These are phyloP conservation scores for Colletotrichum nymphaeae DNA, from an alignment of 2,329 filamentous ascomycete genomes.

Conservation along the genomic window DNA sequence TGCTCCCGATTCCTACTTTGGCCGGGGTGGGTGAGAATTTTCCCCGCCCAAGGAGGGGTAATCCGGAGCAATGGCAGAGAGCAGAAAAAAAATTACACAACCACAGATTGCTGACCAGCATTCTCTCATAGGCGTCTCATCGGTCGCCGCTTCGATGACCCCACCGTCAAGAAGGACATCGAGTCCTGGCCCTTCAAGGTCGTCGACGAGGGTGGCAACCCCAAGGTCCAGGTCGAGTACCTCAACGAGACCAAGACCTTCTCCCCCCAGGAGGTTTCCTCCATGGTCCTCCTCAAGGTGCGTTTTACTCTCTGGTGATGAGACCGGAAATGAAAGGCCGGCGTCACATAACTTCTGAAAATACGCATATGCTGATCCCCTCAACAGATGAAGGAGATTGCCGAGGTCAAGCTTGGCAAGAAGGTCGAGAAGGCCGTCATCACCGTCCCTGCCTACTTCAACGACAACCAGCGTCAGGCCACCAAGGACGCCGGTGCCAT, in stretches of 20 bases:
- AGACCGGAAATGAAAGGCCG: not conserved
- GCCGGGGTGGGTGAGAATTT: not conserved
- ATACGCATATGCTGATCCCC: constrained; percentile 19
- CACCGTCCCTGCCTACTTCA: constrained; percentile 99
- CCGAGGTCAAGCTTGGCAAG: constrained; percentile 97
- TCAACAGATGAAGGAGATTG: constrained; percentile 96
- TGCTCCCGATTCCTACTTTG: not conserved
- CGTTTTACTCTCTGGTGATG: constrained; percentile 36
- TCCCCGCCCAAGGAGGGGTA: constrained; percentile 32
- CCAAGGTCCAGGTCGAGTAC: constrained; percentile 95
- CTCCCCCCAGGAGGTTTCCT: constrained; percentile 98
- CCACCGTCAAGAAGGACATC: constrained; percentile 98
- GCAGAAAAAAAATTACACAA: constrained; percentile 1
- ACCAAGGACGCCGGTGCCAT: constrained; percentile 99
- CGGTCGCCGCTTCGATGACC: constrained; percentile 93
- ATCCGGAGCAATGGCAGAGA: not conserved
- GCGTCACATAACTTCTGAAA: not conserved
- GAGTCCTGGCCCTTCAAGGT: constrained; percentile 99
- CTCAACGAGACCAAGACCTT: constrained; percentile 95
- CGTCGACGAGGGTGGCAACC: constrained; percentile 87
- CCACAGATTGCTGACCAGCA: constrained; percentile 27
- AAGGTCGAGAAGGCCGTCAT: constrained; percentile 99
- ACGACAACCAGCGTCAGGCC: constrained; percentile 99
- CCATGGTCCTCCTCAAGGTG: constrained; percentile 99
- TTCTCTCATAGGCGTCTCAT: constrained; percentile 84